Percentiles rank a stretch among this genome's conserved stretches.
phyloP scores from a whole-genome alignment of 2,329 filamentous ascomycete species.

The Metarhizium robertsii region DNA sequence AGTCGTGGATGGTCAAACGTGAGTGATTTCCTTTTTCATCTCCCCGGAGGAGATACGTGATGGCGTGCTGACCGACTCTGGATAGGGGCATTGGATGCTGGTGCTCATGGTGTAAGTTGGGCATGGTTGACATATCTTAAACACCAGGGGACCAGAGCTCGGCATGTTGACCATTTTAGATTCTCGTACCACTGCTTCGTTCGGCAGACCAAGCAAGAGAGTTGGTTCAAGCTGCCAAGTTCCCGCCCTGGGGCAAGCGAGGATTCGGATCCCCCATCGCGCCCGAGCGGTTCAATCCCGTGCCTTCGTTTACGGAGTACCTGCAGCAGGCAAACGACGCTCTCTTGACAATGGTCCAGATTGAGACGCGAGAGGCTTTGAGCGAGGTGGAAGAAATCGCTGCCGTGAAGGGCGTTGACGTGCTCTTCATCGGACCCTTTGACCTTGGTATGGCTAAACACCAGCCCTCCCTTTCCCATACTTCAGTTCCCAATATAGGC shows the following conservation, averaged over 20 bases:
- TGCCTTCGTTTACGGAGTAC: conserved; percentile 36
- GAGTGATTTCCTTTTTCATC: conserved; percentile 2
- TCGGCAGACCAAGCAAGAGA: conserved; percentile 34
- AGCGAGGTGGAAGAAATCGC: conserved; percentile 53
- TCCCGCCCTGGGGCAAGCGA: conserved; percentile 38
- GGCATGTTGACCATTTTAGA: conserved; percentile 16
- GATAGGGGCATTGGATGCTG: conserved; percentile 37
- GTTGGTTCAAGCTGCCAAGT: conserved; percentile 39
- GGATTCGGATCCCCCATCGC: conserved; percentile 42
- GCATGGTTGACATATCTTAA: too few relatives aligned
- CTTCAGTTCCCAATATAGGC: too few relatives aligned
- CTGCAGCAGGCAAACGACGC: conserved; percentile 39
- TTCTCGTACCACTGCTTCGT: conserved; percentile 36
- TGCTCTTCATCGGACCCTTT: conserved; percentile 57
- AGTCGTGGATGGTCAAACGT: conserved; percentile 38
- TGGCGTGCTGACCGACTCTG: neutral
- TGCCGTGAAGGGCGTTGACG: conserved; percentile 48
- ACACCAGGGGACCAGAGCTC: neutral
- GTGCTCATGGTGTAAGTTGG: conserved; percentile 37
- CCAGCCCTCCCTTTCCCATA: neutral
- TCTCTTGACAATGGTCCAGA: conserved; percentile 57
- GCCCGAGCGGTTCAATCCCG: conserved; percentile 30
- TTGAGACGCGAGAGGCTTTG: conserved; percentile 56
- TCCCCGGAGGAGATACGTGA: neutral
- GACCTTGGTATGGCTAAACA: conserved; percentile 39